Base-by-base conservation (phyloP, 192 early-diverging fungal genomes). In the Mortierella claussenii region DNA sequence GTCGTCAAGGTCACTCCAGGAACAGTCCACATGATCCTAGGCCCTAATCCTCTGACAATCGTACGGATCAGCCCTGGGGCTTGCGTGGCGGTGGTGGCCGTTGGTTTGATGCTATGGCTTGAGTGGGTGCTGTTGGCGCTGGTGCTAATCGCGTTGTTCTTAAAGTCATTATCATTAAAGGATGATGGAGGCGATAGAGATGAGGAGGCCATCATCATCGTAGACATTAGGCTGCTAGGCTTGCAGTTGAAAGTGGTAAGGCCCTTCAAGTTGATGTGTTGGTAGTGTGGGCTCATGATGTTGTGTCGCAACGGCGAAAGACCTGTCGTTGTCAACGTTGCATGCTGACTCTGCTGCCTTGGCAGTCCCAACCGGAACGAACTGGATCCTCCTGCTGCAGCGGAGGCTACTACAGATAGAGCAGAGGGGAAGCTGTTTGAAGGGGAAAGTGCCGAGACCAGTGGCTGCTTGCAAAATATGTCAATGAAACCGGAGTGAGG, bases 1-100 rank as follows among this genome's bases (percentile, higher is more conserved):
- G 71, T 75, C 6, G 71, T 75, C 31, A 75, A 18, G 34, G 71
- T 65, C 18, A 75, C 71, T 8, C 71, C 71, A 0, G 71, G 71
- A 12, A 75, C 64, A 1, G 71, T 75, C 71, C 71, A 75, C 13
- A 66, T 34, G 37, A 75, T 60, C 1, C 71, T 55, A 23, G 63
- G 63, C 4, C 71, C 71, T 11, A 66, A 24, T 20, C 63, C 55
- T 36, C 71, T 47, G 9, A 34, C 51, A 23, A 75, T 75, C 3
- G 57, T 55, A 9, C 71, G 62, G 49, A 75, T 9, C 24, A 75
- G 24, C 23, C 62, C 63, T 49, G 62, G 32, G 2, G 55, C 40
- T 23, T 28, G 27, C 12, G 1, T 56, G 3, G 44, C 11, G 9
- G 36, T n/a, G 32, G 13, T 12, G 34, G 62, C 26, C 17, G 44